Conservation (phyloP, 371 early-diverging fungal species). For the Thermomucor indicae-seudaticae region DNA sequence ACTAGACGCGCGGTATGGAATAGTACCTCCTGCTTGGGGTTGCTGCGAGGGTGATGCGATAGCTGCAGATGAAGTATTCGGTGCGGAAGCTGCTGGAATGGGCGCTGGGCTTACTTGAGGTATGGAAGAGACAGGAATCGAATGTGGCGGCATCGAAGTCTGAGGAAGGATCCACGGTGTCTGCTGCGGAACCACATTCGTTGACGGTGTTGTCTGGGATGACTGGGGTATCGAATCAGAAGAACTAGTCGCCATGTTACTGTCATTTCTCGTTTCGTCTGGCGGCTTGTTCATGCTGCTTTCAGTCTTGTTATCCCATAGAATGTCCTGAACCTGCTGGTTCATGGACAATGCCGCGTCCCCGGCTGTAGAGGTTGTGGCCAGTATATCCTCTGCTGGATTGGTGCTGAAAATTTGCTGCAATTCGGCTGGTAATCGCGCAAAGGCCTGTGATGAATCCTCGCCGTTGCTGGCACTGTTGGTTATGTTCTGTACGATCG, state of each 20-base stretch:
- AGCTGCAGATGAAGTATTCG: not conserved
- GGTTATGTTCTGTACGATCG: conserved; percentile 26
- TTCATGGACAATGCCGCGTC: no score
- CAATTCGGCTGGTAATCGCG: conserved; percentile 34
- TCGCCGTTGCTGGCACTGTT: conserved; percentile 16
- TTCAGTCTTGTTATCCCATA: conserved; percentile 9
- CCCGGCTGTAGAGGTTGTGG: not conserved
- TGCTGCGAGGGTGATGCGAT: no score
- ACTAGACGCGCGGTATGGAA: not conserved
- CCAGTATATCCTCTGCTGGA: conserved; percentile 26
- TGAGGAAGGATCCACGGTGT: no score
- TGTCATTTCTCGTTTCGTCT: not conserved
- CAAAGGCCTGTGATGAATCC: conserved; percentile 13
- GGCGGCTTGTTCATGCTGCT: not conserved
- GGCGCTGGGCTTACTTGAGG: not conserved
- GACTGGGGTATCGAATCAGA: no score
- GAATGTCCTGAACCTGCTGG: conserved; percentile 3
- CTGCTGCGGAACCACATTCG: no score
- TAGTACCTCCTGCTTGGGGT: not conserved
- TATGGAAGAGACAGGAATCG: not conserved
- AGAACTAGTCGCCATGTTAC: no score
- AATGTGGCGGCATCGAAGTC: no score
- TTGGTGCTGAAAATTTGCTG: conserved; percentile 31
- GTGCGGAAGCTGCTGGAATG: not conserved
- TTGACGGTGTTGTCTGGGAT: no score